Percentiles rank a stretch among this genome's conserved stretches.
Conservation (phyloP, 1,284 basidiomycete genomes). For the Microbotryum saponariae region DNA sequence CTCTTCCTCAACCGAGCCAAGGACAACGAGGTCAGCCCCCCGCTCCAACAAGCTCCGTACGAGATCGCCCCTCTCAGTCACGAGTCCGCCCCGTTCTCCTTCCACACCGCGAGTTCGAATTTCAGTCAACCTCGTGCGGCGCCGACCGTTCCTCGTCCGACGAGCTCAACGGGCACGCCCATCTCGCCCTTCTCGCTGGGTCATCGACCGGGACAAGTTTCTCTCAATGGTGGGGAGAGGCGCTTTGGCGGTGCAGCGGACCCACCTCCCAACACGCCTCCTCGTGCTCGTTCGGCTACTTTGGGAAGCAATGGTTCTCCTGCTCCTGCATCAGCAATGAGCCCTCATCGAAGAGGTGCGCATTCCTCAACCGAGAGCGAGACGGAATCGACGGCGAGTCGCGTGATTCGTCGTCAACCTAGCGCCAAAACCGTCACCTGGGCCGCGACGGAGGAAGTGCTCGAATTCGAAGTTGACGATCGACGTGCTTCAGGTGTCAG, state of each 20-base stretch:
- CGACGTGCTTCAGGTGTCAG: slow-evolving; percentile 11
- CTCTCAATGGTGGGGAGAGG: no score
- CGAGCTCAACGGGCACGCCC: no score
- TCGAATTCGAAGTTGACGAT: slow-evolving; percentile 33
- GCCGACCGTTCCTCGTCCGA: no score
- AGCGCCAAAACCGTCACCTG: slow-evolving; percentile 32
- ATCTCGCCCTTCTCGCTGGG: not conserved
- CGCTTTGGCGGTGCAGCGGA: slow-evolving; percentile 5
- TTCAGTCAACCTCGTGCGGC: no score
- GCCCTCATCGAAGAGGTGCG: slow-evolving; percentile 10
- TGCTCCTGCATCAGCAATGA: slow-evolving; percentile 11
- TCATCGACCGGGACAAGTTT: not conserved
- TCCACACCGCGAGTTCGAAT: not conserved
- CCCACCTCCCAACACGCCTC: slow-evolving; percentile 17
- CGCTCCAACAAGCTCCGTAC: slow-evolving; percentile 19
- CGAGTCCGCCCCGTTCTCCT: slow-evolving; percentile 20
- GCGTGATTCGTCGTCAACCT: slow-evolving; percentile 21
- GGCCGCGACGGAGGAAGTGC: slow-evolving; percentile 34
- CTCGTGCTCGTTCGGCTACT: not conserved
- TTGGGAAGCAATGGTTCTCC: not conserved
- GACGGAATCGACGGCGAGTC: slow-evolving; percentile 4
- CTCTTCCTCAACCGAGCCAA: slow-evolving; percentile 12
- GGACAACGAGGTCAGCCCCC: slow-evolving; percentile 1
- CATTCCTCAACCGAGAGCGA: slow-evolving; percentile 7
- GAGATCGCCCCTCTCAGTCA: slow-evolving; percentile 20